phyloP scores from a whole-genome alignment of 108 stramenopile species.

The Skeletonema costatum region DNA sequence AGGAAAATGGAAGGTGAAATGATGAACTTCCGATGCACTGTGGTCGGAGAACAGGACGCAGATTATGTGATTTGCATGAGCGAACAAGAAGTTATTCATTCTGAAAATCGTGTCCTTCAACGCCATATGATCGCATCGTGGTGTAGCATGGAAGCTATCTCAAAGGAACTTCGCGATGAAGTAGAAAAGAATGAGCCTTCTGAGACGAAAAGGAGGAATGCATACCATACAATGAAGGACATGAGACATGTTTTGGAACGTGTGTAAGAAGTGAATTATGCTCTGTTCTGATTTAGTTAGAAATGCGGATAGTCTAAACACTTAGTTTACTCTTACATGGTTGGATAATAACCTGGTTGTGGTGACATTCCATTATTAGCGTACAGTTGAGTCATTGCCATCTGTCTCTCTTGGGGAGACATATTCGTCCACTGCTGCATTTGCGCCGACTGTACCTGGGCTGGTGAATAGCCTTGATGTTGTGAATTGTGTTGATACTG shows the following conservation, averaged over 20 bases:
- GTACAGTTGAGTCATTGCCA: not conserved
- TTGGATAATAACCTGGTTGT: not conserved
- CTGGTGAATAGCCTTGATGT: not conserved
- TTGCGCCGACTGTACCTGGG: not conserved
- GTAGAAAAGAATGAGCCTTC: not conserved
- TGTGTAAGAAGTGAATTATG: not conserved
- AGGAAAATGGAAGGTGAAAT: slow-evolving; percentile 17
- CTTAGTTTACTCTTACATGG: not conserved
- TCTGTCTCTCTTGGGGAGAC: not conserved
- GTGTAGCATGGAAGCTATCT: slow-evolving; percentile 43
- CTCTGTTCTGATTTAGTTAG: too few relatives aligned
- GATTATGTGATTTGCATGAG: slow-evolving; percentile 48
- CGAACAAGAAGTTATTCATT: slow-evolving; percentile 30
- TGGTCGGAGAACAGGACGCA: slow-evolving; percentile 21
- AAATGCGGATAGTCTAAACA: too few relatives aligned
- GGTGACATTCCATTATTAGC: not conserved
- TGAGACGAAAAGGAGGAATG: slow-evolving; percentile 21
- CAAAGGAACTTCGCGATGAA: slow-evolving; percentile 16
- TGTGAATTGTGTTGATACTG: not conserved
- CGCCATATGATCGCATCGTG: slow-evolving; percentile 48
- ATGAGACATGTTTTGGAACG: not conserved
- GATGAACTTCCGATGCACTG: slow-evolving; percentile 34
- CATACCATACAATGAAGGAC: not conserved
- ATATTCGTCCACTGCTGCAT: not conserved
- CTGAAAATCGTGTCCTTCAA: slow-evolving; percentile 39